phyloP scores from a whole-genome alignment of 1,139 yeast genomes.

The Yamadazyma diddensiae region DNA sequence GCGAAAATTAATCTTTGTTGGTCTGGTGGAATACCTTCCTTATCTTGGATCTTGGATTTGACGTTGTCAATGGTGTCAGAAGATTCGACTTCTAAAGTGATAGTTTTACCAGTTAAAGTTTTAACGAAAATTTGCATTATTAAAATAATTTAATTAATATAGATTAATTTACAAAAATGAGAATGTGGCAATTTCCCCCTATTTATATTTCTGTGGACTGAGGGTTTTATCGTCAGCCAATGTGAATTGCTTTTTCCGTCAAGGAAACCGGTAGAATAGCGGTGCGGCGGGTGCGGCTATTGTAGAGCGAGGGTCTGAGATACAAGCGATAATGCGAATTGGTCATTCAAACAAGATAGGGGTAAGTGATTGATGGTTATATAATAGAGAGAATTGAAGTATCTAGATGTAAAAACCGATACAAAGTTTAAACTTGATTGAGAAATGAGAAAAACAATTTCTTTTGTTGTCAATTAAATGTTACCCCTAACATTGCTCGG shows the following conservation, averaged over 20 bases:
- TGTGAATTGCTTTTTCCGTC: constrained; percentile 10
- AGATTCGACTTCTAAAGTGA: constrained; percentile 67
- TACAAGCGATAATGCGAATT: too few species aligned
- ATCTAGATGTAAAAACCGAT: too few species aligned
- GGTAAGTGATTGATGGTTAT: too few species aligned
- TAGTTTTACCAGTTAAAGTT: constrained; percentile 89
- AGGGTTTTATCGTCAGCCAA: constrained; percentile 9
- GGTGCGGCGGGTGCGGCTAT: constrained; percentile 8
- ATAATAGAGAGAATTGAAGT: too few species aligned
- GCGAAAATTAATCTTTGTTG: constrained; percentile 57
- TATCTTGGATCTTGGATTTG: constrained; percentile 52
- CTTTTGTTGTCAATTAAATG: too few species aligned
- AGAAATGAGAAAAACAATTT: too few species aligned
- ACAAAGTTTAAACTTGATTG: too few species aligned
- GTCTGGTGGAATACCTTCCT: constrained; percentile 53
- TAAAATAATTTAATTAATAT: constrained; percentile 11
- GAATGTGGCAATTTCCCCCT: constrained; percentile 11
- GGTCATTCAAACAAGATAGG: too few species aligned
- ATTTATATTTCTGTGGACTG: constrained; percentile 9
- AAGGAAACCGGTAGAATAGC: constrained; percentile 1
- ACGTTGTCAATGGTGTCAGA: constrained; percentile 70
- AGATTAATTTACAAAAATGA: background rate
- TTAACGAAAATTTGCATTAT: constrained; percentile 94
- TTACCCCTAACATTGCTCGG: too few species aligned
- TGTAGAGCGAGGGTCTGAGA: too few species aligned